phyloP scores from a whole-genome alignment of 2,329 filamentous ascomycete genomes.

The Eurotiales sp. region DNA sequence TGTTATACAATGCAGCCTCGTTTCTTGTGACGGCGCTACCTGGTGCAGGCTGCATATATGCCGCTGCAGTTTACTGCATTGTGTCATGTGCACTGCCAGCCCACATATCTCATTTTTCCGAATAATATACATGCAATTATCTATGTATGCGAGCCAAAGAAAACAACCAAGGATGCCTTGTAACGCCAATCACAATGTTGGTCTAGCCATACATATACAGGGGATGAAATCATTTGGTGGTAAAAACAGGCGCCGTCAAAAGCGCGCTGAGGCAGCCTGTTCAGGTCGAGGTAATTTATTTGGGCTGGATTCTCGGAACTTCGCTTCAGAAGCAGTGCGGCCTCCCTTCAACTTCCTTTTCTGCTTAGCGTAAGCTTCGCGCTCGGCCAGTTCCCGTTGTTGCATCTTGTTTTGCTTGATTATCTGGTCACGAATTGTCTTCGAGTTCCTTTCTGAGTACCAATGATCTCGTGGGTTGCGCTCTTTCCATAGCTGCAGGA shows the following conservation, averaged over 20 bases:
- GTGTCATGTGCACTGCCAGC: background rate
- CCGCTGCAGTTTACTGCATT: background rate
- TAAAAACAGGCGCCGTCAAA: background rate
- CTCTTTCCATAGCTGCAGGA: conserved; percentile 37
- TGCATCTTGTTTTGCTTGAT: background rate
- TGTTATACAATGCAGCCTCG: no score
- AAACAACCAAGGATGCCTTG: background rate
- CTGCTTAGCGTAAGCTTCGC: background rate
- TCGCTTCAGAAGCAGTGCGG: background rate
- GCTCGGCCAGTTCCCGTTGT: background rate
- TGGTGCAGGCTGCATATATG: no score
- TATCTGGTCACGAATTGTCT: conserved; percentile 1
- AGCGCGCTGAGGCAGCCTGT: background rate
- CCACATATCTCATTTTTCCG: background rate
- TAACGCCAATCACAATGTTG: conserved; percentile 8
- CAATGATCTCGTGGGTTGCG: conserved; percentile 33
- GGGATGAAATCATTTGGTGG: background rate
- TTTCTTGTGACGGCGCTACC: no score
- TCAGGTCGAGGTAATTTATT: no score
- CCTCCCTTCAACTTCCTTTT: conserved; percentile 10
- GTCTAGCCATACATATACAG: conserved; percentile 1
- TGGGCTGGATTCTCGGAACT: background rate
- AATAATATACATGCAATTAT: background rate
- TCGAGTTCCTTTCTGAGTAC: conserved; percentile 22
- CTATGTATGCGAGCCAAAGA: background rate